Evolutionary conservation across 2,329 filamentous ascomycete species (phyloP).

Genomic region (Mycogone perniciosa): DNA sequence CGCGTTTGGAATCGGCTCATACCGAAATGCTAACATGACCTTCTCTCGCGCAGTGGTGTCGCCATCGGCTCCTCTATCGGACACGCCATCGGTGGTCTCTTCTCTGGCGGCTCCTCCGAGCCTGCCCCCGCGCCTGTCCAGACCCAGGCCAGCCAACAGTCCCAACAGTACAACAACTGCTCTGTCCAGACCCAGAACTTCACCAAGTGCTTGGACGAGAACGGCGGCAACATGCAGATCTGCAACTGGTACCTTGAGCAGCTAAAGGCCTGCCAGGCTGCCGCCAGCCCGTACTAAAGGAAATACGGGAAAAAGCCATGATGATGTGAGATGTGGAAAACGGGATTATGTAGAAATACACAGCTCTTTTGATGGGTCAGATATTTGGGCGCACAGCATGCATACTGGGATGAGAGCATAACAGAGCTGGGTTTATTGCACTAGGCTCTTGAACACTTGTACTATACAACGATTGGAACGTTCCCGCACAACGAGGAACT

Average conservation of each 20-base stretch:
- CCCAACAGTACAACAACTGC: slow-evolving; percentile 61
- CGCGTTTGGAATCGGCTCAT: background rate
- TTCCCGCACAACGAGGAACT: slow-evolving; percentile 7
- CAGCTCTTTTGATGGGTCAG: background rate
- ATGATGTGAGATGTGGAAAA: background rate
- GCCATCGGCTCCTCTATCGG: slow-evolving; percentile 93
- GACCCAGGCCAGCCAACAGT: slow-evolving; percentile 39
- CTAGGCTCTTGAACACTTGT: background rate
- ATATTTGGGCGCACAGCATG: background rate
- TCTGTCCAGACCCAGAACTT: slow-evolving; percentile 75
- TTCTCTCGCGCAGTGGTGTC: slow-evolving; percentile 62
- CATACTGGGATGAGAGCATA: slow-evolving; percentile 1
- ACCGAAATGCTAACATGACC: background rate
- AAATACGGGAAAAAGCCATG: background rate
- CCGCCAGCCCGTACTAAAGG: slow-evolving; percentile 62
- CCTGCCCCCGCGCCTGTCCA: slow-evolving; percentile 42
- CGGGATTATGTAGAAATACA: background rate
- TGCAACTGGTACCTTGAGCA: slow-evolving; percentile 99
- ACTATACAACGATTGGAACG: slow-evolving; percentile 14
- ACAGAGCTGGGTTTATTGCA: slow-evolving; percentile 1
- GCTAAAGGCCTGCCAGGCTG: slow-evolving; percentile 81
- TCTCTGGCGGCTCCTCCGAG: slow-evolving; percentile 64
- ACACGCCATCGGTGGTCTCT: slow-evolving; percentile 86
- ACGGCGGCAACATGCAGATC: slow-evolving; percentile 88
- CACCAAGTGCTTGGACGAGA: slow-evolving; percentile 93